A percentile compares a stretch with the other conserved stretches of the same genome.
phyloP scores from a whole-genome alignment of 495 filamentous ascomycete genomes.

The Glonium stellatum region DNA sequence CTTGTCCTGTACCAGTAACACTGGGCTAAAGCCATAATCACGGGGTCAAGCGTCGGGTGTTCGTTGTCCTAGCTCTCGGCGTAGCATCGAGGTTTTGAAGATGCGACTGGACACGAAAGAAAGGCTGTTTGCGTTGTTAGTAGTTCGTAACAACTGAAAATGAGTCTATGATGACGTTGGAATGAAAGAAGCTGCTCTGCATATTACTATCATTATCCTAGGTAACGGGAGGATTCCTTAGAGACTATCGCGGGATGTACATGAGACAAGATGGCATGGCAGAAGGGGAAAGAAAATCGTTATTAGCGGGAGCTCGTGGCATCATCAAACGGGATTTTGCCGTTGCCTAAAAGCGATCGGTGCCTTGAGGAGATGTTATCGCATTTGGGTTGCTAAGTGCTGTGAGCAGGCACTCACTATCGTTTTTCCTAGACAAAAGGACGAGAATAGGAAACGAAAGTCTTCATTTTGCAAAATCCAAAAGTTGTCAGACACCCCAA shows the following conservation, averaged over 20 bases:
- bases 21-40: not conserved
- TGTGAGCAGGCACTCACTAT: not conserved
- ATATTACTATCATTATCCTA: not conserved
- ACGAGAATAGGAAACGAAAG: constrained; percentile 1
- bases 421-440: not conserved
- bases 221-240: not conserved
- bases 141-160: not conserved
- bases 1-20: not conserved
- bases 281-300: not conserved
- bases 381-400: not conserved
- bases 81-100: not conserved
- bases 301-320: not conserved
- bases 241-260: not conserved
- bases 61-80: not conserved
- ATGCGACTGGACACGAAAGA: not conserved
- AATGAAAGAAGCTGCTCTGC: not conserved
- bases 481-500: constrained; percentile 13
- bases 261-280: not conserved
- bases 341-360: not conserved
- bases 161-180: not conserved
- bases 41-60: constrained; percentile 1
- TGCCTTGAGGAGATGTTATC: not conserved
- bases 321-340: not conserved
- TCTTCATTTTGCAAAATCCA: constrained; percentile 6
- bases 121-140: not conserved